These are phyloP conservation scores for Inonotus hispidus DNA, from an alignment of 1,284 basidiomycete genomes.

Conservation along the genomic window DNA sequence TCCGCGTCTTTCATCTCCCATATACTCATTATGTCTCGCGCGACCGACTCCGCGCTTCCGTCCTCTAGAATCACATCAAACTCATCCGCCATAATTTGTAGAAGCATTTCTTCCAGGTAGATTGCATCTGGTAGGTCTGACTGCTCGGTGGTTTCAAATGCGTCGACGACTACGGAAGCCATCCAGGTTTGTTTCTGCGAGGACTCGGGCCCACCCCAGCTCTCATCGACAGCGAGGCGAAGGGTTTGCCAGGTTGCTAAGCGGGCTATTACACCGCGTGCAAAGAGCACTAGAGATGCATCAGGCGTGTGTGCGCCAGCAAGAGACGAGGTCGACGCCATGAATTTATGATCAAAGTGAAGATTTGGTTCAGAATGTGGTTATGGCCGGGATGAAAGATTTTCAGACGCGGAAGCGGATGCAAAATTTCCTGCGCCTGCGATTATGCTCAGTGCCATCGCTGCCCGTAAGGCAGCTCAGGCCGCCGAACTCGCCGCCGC, in stretches of 20 bases:
- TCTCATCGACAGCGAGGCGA: constrained; percentile 74
- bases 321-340: constrained; percentile 14
- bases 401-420: not conserved
- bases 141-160: constrained; percentile 52
- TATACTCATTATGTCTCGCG: constrained; percentile 61
- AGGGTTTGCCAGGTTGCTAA: constrained; percentile 80
- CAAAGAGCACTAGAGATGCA: constrained; percentile 63
- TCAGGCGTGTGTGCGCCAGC: constrained; percentile 28
- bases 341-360: not conserved
- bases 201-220: constrained; percentile 76
- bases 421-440: not conserved
- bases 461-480: constrained; percentile 16
- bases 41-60: constrained; percentile 66
- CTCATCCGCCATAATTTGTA: constrained; percentile 80
- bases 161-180: constrained; percentile 76
- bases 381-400: not conserved
- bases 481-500: constrained; percentile 4
- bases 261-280: constrained; percentile 75
- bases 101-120: constrained; percentile 73
- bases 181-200: constrained; percentile 77
- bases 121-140: constrained; percentile 52
- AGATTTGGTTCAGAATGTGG: not conserved
- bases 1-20: constrained; percentile 45
- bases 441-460: constrained; percentile 18
- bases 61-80: constrained; percentile 82